These are phyloP conservation scores for Cocos nucifera DNA, from an alignment of 176 grass and related monocot genomes.

Conservation along the genomic window DNA sequence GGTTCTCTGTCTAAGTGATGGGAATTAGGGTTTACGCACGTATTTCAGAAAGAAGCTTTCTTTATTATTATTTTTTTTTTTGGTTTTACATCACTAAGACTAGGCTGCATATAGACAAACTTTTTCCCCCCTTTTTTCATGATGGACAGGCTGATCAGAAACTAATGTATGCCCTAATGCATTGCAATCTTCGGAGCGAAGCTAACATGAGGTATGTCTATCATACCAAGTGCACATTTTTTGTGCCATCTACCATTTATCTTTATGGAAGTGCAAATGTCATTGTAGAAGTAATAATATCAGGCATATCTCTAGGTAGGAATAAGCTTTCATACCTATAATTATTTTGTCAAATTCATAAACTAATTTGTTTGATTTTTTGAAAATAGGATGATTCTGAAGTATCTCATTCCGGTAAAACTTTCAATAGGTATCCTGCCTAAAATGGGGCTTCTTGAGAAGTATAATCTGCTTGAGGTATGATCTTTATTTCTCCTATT, in stretches of 20 bases:
- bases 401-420: conserved; percentile 94
- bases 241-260: too few species aligned
- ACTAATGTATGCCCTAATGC: conserved; percentile 72
- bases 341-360: not conserved
- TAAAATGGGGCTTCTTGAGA: conserved; percentile 53
- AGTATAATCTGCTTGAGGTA: conserved; percentile 89
- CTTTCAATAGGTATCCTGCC: conserved; percentile 88
- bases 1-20: too few species aligned
- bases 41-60: too few species aligned
- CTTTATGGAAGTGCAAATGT: too few species aligned
- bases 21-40: too few species aligned
- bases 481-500: not conserved
- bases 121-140: conserved; percentile 14
- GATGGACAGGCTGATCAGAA: conserved; percentile 88
- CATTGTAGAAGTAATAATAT: too few species aligned
- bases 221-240: too few species aligned
- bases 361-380: conserved; percentile 16
- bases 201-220: conserved; percentile 67
- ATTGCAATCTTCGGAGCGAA: conserved; percentile 56
- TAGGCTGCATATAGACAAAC: too few species aligned
- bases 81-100: too few species aligned
- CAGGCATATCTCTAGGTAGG: too few species aligned
- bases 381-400: conserved; percentile 75
- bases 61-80: too few species aligned
- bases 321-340: too few species aligned